These are phyloP conservation scores for Kappamyces sp. DNA, from an alignment of 192 early-diverging fungal genomes.

Conservation along the genomic window DNA sequence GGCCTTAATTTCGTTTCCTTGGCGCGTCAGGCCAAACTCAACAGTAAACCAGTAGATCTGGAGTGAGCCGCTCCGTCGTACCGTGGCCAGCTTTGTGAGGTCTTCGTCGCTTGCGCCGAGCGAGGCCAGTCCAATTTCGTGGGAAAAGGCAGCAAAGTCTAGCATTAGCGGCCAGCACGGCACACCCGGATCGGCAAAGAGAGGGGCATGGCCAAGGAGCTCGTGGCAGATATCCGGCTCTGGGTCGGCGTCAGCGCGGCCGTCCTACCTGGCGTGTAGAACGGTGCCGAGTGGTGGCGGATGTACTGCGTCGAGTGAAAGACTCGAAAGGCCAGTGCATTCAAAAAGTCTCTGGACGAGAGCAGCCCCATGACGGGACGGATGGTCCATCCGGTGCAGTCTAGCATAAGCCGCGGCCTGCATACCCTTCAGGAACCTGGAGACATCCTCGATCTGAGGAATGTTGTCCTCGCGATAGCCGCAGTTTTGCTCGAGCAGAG, in stretches of 20 bases:
- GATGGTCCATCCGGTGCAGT: constrained; percentile 90
- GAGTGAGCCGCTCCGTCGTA: background rate
- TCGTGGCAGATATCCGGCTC: constrained; percentile 95
- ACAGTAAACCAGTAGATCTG: constrained; percentile 78
- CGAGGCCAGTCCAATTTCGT: constrained; percentile 91
- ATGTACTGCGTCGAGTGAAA: constrained; percentile 98
- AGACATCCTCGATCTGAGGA: constrained; percentile 85
- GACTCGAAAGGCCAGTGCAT: constrained; percentile 92
- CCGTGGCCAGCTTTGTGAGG: constrained; percentile 80
- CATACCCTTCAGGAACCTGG: constrained; percentile 76
- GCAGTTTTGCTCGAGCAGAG: constrained; percentile 85
- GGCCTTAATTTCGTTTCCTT: constrained; percentile 67
- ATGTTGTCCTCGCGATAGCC: constrained; percentile 77
- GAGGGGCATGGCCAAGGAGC: constrained; percentile 81
- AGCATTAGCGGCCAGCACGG: constrained; percentile 48
- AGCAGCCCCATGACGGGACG: constrained; percentile 93
- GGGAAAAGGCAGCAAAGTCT: constrained; percentile 89
- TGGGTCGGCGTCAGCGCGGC: too few species aligned
- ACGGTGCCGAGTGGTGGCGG: constrained; percentile 82
- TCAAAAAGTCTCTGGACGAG: constrained; percentile 89
- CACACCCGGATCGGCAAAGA: constrained; percentile 46
- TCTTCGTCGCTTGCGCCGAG: constrained; percentile 89
- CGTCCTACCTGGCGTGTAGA: constrained; percentile 67
- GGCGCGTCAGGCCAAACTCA: constrained; percentile 85
- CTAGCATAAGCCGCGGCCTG: constrained; percentile 15